Percentiles rank a stretch among this genome's conserved stretches.
phyloP scores from a whole-genome alignment of 768 basidiomycete genomes.

The Pisolithus microcarpus region DNA sequence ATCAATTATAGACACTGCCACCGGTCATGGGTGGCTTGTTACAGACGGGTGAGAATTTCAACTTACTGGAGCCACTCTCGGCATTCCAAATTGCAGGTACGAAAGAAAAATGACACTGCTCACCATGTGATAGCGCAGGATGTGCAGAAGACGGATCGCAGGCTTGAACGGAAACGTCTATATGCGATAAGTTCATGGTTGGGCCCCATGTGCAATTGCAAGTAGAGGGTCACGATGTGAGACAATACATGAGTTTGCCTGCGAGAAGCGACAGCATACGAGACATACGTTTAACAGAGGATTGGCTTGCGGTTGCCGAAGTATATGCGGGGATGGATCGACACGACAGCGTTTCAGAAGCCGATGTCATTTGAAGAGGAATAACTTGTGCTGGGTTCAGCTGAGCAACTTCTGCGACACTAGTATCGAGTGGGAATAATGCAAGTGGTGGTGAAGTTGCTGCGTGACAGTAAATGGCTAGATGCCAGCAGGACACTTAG shows the following conservation, averaged over 20 bases:
- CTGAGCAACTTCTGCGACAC: not conserved
- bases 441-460: constrained; percentile 1
- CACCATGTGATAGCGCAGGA: not conserved
- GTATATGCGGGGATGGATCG: not conserved
- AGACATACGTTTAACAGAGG: not conserved
- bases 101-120: not conserved
- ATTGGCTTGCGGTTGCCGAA: not conserved
- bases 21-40: not conserved
- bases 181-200: not conserved
- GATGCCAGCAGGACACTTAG: not conserved
- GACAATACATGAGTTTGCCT: not conserved
- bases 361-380: not conserved
- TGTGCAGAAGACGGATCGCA: not conserved
- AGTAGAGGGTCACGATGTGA: not conserved
- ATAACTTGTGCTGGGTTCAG: not conserved
- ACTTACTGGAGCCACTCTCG: not conserved
- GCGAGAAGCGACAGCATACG: not conserved
- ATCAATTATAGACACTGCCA: not conserved
- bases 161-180: constrained; percentile 10
- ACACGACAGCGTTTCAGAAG: not conserved
- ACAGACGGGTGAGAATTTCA: not conserved
- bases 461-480: not conserved
- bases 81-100: constrained; percentile 7
- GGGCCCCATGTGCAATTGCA: not conserved
- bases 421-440: not conserved